Base-by-base conservation (phyloP, 2,329 filamentous ascomycete genomes). In the Xylariaceae sp. region DNA sequence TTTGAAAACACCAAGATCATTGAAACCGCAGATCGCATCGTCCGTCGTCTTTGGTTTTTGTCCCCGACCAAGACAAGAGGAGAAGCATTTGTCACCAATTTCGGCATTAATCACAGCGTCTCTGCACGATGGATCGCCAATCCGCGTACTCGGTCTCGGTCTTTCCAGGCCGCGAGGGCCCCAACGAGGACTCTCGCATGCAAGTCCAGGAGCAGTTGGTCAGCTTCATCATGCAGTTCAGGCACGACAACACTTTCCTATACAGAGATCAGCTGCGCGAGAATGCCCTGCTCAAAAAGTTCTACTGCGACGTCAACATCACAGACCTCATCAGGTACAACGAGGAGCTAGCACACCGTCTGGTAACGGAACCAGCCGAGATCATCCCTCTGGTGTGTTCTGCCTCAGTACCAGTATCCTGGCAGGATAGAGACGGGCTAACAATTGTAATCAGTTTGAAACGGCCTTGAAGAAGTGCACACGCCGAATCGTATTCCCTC, bases 251-350 rank as follows among this genome's bases (percentile, higher is more conserved):
- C 72, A 83, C 87, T 66, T 97, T 96, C 73, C 86, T 97, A 65
- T 99, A 97, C 81, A 95, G 94, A 81, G 93, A 97, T 66, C 94
- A 97, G 73, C 83, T 99, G 53, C 85, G 90, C 64, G 91, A 97
- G 68, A 99, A 99, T 75, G 91, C 94, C 7, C 81, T 97, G 1
- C 79, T 96, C 40, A 94, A 96, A 69, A 91, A 92, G 64, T 97
- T 91, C 75, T 97, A 87, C 71, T 97, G 94, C 76, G 93, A 99
- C 70, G 83, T 99, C 68, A 92, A 99, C 69, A 90, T 99, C 63
- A 90, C 89, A 56, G 93, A 99, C 69, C 76, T 99, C 53, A 97
- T 97, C 70, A 94, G 88, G 56, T 97, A 92, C 74, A 94, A 96
- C 66, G 93, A 97, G 72, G 91, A 97, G 70, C 80, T 99, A 54